Evolutionary conservation across 2,329 filamentous ascomycete species (phyloP).

Genomic region (Simplicillium sp.): DNA sequence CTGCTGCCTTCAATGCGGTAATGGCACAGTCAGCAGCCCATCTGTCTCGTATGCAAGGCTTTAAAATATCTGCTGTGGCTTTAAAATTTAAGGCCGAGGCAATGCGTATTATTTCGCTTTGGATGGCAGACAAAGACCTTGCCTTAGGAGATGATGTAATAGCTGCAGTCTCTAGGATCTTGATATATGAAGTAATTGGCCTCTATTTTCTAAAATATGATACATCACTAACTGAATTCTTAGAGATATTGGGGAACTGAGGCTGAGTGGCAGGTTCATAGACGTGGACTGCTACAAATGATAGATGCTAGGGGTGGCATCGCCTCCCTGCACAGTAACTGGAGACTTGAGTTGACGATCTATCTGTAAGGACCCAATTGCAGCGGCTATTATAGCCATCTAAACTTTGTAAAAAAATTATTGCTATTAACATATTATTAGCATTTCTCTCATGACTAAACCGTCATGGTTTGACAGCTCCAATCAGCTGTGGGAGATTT

Average conservation of each 20-base stretch:
- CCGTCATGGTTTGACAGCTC: slow-evolving; percentile 4
- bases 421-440: neutral
- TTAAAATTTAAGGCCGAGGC: slow-evolving; percentile 23
- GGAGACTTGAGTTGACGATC: slow-evolving; percentile 1
- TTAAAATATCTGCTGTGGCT: slow-evolving; percentile 14
- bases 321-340: neutral
- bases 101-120: slow-evolving; percentile 21
- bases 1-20: slow-evolving; percentile 27
- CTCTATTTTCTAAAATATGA: no score
- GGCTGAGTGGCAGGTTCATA: slow-evolving; percentile 3
- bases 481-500: slow-evolving; percentile 2
- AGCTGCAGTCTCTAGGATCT: neutral
- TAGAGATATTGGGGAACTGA: slow-evolving; percentile 3
- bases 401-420: neutral
- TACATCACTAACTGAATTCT: neutral
- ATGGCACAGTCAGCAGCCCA: slow-evolving; percentile 31
- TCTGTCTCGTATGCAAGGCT: slow-evolving; percentile 21
- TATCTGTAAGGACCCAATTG: slow-evolving; percentile 3
- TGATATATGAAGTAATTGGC: slow-evolving; percentile 1
- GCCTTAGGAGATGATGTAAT: slow-evolving; percentile 20
- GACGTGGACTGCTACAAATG: neutral
- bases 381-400: no score
- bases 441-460: slow-evolving; percentile 1
- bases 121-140: slow-evolving; percentile 18
- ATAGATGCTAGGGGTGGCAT: slow-evolving; percentile 1